Base-by-base conservation (phyloP, 148 eudicot species). In the Polygonum aviculare region DNA sequence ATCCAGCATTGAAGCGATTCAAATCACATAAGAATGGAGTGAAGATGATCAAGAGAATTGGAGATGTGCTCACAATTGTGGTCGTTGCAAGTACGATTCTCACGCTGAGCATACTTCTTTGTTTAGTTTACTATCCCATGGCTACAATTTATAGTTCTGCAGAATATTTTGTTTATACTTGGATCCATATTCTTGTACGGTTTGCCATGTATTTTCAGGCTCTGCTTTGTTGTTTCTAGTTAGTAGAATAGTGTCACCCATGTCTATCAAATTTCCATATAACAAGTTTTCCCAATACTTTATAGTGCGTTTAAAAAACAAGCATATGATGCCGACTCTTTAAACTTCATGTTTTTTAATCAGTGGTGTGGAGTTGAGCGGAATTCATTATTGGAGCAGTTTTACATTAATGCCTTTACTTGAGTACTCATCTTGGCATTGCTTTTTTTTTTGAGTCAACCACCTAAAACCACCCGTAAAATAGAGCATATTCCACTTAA, bases 71-170 rank as follows among this genome's bases (percentile, higher is more conserved):
- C 74, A 94, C 95, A 26, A 75, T 91, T 41, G 79, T 88, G 48
- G 94, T 94, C 65, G 95, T 91, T 75, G 97, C 97, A 14, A 91
- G 97, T 94, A 88, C 80, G 87, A 59, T 54, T 38, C 35, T 22
- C 22, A 0, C 16, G 35, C 2, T 14, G 36, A 35, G 8, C 0
- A 14, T 59, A 59, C 14, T 67, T 15, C 19, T 12, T 7, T 67
- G 44, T 12, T 67, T 60, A 22, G 1, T n/a, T 55, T 47, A 22
- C 19, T 59, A 54, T 59, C 31, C 22, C 47, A 12, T 16, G 67
- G 14, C 16, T 26, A 5, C 0, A 9, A 55, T 2, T 55, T 12
- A 14, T 47, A 9, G 15, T 3, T 52, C 16, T 18, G 4, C 59
- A 52, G n/a, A 18, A 52, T 52, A 18, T 52, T 52, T 16, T 18